phyloP scores from a whole-genome alignment of 257 asterid species.

The Solanum megistacrolobum region DNA sequence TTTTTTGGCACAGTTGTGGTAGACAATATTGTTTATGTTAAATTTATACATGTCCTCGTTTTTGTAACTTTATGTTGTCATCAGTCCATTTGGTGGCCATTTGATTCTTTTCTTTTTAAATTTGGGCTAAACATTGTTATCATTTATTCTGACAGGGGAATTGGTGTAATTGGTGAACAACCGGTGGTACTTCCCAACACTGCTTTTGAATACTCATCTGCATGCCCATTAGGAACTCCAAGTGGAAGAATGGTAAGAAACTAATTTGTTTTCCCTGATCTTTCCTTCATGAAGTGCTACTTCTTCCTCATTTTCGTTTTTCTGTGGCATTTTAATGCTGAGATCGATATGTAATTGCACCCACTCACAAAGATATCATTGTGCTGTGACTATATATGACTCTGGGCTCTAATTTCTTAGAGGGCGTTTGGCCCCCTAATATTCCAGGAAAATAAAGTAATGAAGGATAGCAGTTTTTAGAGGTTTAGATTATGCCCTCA shows the following conservation, averaged over 20 bases:
- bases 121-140: neutral
- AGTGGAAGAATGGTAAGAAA: slow-evolving; percentile 81
- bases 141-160: slow-evolving; percentile 38
- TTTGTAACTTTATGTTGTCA: neutral
- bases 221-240: slow-evolving; percentile 74
- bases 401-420: neutral
- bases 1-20: neutral
- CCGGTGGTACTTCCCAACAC: slow-evolving; percentile 84
- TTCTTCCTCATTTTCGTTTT: neutral
- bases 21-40: neutral
- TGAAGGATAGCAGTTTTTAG: neutral
- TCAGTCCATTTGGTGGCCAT: neutral
- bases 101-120: neutral
- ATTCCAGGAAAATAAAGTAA: neutral
- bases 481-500: neutral
- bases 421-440: neutral
- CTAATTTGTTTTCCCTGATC: neutral
- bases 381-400: neutral
- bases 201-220: slow-evolving; percentile 82
- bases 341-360: neutral
- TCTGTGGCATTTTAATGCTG: neutral
- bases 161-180: slow-evolving; percentile 87
- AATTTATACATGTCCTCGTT: neutral
- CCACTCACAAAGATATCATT: neutral
- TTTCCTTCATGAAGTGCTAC: neutral